A percentile compares a stretch with the other conserved stretches of the same genome.
Evolutionary conservation across 108 stramenopile species (phyloP).

Genomic region (Cyclostephanos invisitatus): DNA sequence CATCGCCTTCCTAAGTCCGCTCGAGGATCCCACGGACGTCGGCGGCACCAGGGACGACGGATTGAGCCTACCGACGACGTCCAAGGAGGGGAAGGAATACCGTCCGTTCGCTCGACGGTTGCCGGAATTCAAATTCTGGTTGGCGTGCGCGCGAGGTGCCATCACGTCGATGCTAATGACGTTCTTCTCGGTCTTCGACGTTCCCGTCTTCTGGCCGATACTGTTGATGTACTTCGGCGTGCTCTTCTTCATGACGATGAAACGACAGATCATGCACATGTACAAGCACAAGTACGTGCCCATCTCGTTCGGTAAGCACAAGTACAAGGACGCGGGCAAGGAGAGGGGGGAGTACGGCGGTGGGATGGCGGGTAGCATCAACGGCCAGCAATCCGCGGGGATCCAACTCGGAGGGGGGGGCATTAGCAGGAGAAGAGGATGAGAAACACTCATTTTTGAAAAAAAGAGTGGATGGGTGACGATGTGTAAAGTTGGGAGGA

Average conservation of each 20-base stretch:
- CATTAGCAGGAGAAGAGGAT: slow-evolving; percentile 31
- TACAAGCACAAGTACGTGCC: slow-evolving; percentile 99
- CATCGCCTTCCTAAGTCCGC: slow-evolving; percentile 96
- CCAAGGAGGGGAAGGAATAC: slow-evolving; percentile 80
- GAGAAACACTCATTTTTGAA: background rate
- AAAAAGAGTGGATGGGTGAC: background rate
- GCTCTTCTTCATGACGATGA: slow-evolving; percentile 99
- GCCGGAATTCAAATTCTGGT: slow-evolving; percentile 99
- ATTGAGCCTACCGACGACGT: slow-evolving; percentile 64
- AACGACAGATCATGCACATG: slow-evolving; percentile 98
- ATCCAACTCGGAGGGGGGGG: slow-evolving; percentile 18
- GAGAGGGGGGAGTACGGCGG: slow-evolving; percentile 79
- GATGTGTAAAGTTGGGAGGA: background rate
- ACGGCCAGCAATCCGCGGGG: slow-evolving; percentile 1
- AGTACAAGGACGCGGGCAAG: slow-evolving; percentile 85
- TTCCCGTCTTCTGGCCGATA: slow-evolving; percentile 99
- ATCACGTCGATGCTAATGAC: slow-evolving; percentile 89
- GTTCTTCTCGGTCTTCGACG: slow-evolving; percentile 95
- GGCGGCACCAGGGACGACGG: slow-evolving; percentile 50
- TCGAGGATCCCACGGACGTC: slow-evolving; percentile 79
- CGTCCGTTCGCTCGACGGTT: slow-evolving; percentile 94
- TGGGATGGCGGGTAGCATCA: slow-evolving; percentile 68
- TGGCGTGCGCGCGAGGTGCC: slow-evolving; percentile 83
- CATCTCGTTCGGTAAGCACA: slow-evolving; percentile 91
- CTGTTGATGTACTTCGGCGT: slow-evolving; percentile 96